Evolutionary conservation across 2,329 filamentous ascomycete species (phyloP).

Genomic region (Torrubiella hemipterigena): DNA sequence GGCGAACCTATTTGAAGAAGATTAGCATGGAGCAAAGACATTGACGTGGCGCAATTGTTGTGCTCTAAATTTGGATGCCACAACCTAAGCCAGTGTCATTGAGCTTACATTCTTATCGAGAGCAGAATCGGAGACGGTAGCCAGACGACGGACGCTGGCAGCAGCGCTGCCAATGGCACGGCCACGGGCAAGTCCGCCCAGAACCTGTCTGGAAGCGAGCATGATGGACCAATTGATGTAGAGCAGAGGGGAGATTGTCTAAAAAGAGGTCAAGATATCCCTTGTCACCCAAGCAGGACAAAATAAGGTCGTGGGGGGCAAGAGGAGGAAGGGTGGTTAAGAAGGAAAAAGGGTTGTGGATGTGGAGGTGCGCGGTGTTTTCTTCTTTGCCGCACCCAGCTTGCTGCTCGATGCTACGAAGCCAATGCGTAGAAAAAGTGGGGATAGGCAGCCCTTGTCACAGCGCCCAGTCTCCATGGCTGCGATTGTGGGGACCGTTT

Average conservation of each 20-base stretch:
- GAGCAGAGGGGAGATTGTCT: constrained; percentile 18
- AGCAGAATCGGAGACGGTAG: constrained; percentile 73
- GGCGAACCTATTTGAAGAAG: constrained; percentile 49
- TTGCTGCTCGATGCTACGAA: no score
- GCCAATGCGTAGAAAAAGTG: no score
- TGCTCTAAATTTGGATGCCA: no score
- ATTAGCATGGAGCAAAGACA: neutral
- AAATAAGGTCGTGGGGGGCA: constrained; percentile 9
- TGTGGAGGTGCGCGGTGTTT: constrained; percentile 16
- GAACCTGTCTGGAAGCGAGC: constrained; percentile 60
- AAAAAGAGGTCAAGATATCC: constrained; percentile 7
- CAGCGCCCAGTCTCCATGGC: no score
- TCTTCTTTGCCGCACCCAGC: no score
- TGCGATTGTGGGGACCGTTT: no score
- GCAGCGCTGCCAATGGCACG: constrained; percentile 42
- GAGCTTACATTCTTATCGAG: constrained; percentile 72
- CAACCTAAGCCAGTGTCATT: neutral
- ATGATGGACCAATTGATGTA: constrained; percentile 31
- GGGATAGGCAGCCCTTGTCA: no score
- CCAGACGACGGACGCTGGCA: constrained; percentile 60
- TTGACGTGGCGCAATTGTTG: neutral
- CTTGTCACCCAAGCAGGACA: constrained; percentile 4
- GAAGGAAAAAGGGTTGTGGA: constrained; percentile 10
- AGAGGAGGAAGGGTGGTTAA: constrained; percentile 15
- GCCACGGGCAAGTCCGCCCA: constrained; percentile 52